Evolutionary conservation across 176 grass and related monocot genomes (phyloP).

Genomic region (Puya raimondii): DNA sequence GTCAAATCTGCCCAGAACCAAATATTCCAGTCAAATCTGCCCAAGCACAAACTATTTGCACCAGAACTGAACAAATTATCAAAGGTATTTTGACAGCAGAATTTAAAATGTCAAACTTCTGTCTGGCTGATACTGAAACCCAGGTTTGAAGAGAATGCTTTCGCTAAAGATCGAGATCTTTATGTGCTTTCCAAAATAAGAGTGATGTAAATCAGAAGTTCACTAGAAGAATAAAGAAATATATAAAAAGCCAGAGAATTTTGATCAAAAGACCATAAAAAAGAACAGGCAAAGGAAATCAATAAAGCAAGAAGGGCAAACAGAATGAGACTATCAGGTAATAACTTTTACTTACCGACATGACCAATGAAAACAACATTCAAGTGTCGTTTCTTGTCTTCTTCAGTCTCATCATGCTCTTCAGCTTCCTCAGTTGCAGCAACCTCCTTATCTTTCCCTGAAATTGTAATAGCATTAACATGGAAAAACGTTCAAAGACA

Average conservation of each 20-base stretch:
- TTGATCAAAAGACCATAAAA: neutral
- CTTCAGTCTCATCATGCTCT: slow-evolving; percentile 28
- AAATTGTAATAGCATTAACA: neutral
- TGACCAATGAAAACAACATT: slow-evolving; percentile 98
- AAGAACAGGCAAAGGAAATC: neutral
- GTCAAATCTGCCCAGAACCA: too few relatives aligned
- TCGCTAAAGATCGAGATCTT: neutral
- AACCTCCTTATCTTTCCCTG: slow-evolving; percentile 32
- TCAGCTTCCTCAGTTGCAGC: slow-evolving; percentile 40
- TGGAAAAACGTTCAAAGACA: neutral
- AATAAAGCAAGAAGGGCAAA: neutral
- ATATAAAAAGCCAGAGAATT: neutral
- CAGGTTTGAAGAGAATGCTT: neutral
- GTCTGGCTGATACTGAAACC: neutral
- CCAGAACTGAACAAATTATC: too few relatives aligned
- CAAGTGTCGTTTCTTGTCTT: slow-evolving; percentile 59
- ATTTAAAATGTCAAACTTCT: too few relatives aligned
- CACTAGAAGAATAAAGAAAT: neutral
- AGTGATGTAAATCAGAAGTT: neutral
- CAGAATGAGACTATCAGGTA: neutral
- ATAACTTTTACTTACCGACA: slow-evolving; percentile 61
- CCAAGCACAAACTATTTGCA: too few relatives aligned
- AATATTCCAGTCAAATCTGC: too few relatives aligned
- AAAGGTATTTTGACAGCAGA: too few relatives aligned
- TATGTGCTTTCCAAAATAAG: neutral